Conservation (phyloP, 805 yeast species). For the Yamadazyma sp. region DNA sequence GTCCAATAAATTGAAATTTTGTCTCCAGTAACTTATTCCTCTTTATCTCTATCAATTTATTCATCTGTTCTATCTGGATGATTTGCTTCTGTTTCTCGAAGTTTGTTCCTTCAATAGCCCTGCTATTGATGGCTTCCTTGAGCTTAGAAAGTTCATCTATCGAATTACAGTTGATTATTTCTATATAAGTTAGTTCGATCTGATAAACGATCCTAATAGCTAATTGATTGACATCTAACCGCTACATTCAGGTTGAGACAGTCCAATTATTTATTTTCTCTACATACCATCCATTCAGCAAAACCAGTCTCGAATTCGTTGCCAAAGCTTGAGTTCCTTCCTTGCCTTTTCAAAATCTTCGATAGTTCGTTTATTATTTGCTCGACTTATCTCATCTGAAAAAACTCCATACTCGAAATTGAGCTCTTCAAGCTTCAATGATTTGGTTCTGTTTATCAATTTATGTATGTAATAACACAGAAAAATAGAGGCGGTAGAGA, state of each 20-base stretch:
- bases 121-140: neutral
- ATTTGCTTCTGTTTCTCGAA: constrained; percentile 23
- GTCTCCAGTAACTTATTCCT: constrained; percentile 12
- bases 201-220: no score
- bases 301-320: no score
- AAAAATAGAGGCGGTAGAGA: constrained; percentile 1
- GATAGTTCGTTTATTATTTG: neutral
- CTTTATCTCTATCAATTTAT: constrained; percentile 20
- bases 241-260: no score
- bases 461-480: neutral
- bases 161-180: constrained; percentile 1
- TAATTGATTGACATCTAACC: no score
- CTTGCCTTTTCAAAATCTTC: neutral
- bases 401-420: neutral
- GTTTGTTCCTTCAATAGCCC: constrained; percentile 2
- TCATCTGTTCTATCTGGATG: constrained; percentile 16
- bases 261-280: neutral
- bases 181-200: neutral
- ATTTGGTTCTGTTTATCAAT: neutral
- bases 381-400: neutral
- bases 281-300: no score
- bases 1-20: constrained; percentile 27
- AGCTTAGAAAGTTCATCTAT: neutral
- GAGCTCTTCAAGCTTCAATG: neutral
- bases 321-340: no score